A percentile compares a stretch with the other conserved stretches of the same genome.
Conservation (phyloP, 495 filamentous ascomycete species). For the Bacidia gigantensis region DNA sequence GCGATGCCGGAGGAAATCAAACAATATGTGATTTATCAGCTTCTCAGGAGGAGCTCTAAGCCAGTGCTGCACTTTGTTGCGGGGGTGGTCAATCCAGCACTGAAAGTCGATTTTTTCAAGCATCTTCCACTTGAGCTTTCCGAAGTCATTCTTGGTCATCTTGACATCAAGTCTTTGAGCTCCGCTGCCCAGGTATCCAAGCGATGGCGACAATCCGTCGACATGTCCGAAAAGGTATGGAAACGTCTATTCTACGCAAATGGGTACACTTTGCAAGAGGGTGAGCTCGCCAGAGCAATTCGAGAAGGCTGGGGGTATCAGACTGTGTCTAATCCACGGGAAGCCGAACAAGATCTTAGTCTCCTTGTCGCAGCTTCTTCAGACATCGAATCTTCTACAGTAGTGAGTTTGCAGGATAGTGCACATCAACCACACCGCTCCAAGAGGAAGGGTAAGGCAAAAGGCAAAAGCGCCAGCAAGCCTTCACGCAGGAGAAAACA, state of each 20-base stretch:
- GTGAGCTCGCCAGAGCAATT: conserved; percentile 77
- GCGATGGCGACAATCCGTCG: conserved; percentile 78
- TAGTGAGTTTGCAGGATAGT: conserved; percentile 1
- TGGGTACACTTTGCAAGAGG: conserved; percentile 61
- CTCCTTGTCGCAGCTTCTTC: conserved; percentile 29
- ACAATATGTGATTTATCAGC: conserved; percentile 88
- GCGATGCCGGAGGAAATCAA: conserved; percentile 78
- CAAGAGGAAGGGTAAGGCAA: conserved; percentile 35
- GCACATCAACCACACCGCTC: conserved; percentile 19
- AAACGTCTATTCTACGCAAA: conserved; percentile 82
- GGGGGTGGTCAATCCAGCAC: conserved; percentile 84
- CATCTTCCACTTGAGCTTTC: conserved; percentile 77
- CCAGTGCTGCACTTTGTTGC: conserved; percentile 86
- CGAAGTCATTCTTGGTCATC: conserved; percentile 71
- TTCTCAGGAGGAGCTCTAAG: conserved; percentile 76
- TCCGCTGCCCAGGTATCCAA: conserved; percentile 88
- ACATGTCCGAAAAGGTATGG: conserved; percentile 90
- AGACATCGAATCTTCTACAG: conserved; percentile 30
- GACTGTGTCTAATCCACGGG: conserved; percentile 58
- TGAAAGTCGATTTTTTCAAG: conserved; percentile 84
- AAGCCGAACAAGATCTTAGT: conserved; percentile 70
- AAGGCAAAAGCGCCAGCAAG: conserved; percentile 16
- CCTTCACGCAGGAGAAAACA: conserved; percentile 17
- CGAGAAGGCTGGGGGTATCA: conserved; percentile 99
- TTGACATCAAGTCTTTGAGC: conserved; percentile 79